Evolutionary conservation across 208 protist genomes (phyloP).

Genomic region (Borovskyia barvae): DNA sequence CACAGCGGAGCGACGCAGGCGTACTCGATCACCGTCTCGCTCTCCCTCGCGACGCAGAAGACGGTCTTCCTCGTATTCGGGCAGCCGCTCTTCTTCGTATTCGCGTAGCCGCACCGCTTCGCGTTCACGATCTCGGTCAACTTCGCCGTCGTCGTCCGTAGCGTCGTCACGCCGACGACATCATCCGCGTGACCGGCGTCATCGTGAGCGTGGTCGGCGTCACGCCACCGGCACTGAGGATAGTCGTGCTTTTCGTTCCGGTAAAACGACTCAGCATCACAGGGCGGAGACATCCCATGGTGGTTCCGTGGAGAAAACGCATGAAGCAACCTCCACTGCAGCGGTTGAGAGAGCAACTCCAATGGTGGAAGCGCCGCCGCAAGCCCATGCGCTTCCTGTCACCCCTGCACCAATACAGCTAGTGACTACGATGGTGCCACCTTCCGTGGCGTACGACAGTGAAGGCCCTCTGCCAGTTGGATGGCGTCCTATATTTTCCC

Average conservation of each 20-base stretch:
- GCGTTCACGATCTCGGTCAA: neutral
- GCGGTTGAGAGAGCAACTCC: neutral
- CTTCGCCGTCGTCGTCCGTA: conserved; percentile 2
- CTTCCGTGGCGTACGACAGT: conserved; percentile 14
- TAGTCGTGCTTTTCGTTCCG: no score
- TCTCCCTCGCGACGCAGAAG: neutral
- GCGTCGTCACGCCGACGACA: conserved; percentile 5
- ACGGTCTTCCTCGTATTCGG: neutral
- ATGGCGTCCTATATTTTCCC: conserved; percentile 67
- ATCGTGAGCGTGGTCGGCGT: conserved; percentile 1
- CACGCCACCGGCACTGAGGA: no score
- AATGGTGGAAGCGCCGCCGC: neutral
- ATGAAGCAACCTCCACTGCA: neutral
- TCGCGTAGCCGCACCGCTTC: neutral
- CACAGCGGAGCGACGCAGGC: neutral
- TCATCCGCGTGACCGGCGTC: neutral
- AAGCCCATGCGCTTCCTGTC: neutral
- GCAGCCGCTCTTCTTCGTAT: neutral
- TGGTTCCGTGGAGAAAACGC: no score
- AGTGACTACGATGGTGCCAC: neutral
- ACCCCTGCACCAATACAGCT: neutral
- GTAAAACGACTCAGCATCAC: no score
- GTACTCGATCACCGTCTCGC: neutral
- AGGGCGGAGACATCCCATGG: no score
- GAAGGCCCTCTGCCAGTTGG: conserved; percentile 37